Percentiles rank a stretch among this genome's conserved stretches.
Conservation (phyloP, 2,329 filamentous ascomycete genomes). For the Colletotrichum zoysiae region DNA sequence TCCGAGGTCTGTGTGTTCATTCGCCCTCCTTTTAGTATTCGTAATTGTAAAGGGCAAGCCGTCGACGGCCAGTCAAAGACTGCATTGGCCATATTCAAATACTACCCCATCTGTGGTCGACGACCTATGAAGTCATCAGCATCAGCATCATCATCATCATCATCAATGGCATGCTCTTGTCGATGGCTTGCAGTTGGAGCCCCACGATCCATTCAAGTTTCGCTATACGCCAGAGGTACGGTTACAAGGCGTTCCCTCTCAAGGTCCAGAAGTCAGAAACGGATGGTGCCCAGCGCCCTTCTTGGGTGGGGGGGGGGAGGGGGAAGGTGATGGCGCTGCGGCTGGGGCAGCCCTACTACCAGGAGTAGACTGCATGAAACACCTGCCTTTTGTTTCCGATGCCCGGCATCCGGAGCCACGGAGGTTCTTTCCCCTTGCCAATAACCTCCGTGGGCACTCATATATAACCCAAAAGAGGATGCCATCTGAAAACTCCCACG, state of each 20-base stretch:
- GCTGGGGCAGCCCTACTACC: constrained; percentile 22
- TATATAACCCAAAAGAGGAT: constrained; percentile 14
- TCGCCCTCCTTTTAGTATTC: constrained; percentile 1
- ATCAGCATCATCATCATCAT: not conserved
- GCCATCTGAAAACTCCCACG: constrained; percentile 35
- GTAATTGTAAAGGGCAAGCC: not conserved
- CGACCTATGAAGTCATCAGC: not conserved
- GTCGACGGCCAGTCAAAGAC: constrained; percentile 10
- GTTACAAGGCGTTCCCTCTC: no score
- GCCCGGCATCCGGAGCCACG: constrained; percentile 32
- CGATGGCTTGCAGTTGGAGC: not conserved
- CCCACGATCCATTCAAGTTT: not conserved
- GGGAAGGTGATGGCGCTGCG: not conserved
- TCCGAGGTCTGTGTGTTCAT: constrained; percentile 37
- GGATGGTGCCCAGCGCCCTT: not conserved
- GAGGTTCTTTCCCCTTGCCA: not conserved
- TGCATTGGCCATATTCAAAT: not conserved
- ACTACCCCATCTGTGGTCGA: not conserved
- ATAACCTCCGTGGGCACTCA: not conserved
- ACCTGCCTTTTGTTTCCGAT: constrained; percentile 35
- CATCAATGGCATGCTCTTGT: not conserved
- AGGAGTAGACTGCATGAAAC: constrained; percentile 31
- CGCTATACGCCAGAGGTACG: not conserved
- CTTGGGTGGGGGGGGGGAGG: constrained; percentile 2
- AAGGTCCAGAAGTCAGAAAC: not conserved